Evolutionary conservation across 805 yeast genomes (phyloP), one percentile per base, ranked within the genome.

Genomic region (Candida sakaeoensis): DNA sequence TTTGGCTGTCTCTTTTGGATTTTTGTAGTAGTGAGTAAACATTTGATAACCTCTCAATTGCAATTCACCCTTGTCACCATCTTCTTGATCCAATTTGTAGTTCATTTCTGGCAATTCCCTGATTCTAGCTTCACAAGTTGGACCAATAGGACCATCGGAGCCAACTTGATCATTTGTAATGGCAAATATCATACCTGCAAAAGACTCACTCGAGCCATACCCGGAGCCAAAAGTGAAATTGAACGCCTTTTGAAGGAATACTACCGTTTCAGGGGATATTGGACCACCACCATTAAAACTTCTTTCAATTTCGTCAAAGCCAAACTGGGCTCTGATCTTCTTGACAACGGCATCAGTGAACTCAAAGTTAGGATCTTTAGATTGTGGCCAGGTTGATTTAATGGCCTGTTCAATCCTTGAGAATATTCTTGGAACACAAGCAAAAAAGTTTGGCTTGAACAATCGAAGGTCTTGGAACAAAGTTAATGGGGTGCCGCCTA

Each of bases 101-200:
- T 75, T 74, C 79, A 83, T 73, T 30, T 73, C 79, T 4, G 89
- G 86, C n/a, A 84, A 70, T 46, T 80, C 85, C 38, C 74, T 65
- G 14, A 81, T 63, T 44, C 75, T 65, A 50, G 80, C 70, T 50
- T 80, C 84, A 25, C 67, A 52, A 21, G 76, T 66, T 9, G 77
- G 61, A 14, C 77, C 70, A 8, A 75, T 67, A 1, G 85, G 55
- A 14, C 63, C 63, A 50, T 61, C 57, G 18, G 56, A 44, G n/a
- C 62, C 62, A 2, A 70, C 65, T 18, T 26, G 31, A 37, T 80
- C 86, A 44, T 52, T 62, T 5, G 60, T 58, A 30, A 54, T 55
- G 45, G 64, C 53, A 61, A 67, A 46, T 15, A 69, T 58, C 35
- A 75, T 54, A 5, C 81, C 82, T 2, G 82, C 84, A 50, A 79